Percentiles rank a stretch among this genome's conserved stretches.
Conservation (phyloP, 352 stramenopile genomes). For the Phytopythium vexans region DNA sequence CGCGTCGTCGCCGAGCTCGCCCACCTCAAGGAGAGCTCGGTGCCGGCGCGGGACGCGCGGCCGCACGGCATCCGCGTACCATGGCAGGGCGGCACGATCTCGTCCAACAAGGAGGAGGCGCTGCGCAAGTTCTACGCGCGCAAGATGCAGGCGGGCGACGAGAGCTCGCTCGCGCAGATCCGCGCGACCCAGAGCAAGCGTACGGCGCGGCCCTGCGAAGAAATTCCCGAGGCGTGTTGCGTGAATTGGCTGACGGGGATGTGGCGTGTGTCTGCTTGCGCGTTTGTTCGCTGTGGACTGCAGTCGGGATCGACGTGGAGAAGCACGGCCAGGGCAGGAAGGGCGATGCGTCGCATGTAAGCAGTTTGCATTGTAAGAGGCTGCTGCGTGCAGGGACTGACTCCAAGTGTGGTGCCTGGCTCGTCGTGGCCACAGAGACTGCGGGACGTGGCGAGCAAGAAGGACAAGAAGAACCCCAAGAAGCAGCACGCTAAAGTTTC, state of each 20-base stretch:
- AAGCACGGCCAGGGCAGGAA: not conserved
- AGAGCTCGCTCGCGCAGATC: constrained; percentile 47
- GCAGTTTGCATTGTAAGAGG: not conserved
- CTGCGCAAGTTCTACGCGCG: constrained; percentile 84
- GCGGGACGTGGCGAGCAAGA: too few species aligned
- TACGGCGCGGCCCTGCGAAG: constrained; percentile 17
- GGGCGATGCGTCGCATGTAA: not conserved
- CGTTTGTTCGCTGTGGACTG: not conserved
- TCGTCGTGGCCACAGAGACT: too few species aligned
- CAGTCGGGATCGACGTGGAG: constrained; percentile 20
- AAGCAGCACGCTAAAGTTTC: constrained; percentile 52
- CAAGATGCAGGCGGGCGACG: constrained; percentile 48
- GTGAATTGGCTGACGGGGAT: not conserved
- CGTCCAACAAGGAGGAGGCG: constrained; percentile 83
- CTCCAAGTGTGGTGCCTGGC: too few species aligned
- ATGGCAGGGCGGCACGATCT: constrained; percentile 79
- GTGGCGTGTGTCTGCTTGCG: not conserved
- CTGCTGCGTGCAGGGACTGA: too few species aligned
- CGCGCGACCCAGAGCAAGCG: constrained; percentile 38
- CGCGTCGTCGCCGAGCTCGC: constrained; percentile 50
- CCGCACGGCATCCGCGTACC: constrained; percentile 38
- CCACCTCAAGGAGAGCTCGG: constrained; percentile 63
- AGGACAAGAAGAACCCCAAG: constrained; percentile 31
- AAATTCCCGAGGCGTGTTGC: not conserved
- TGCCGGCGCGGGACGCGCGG: constrained; percentile 13